Percentiles rank a stretch among this genome's conserved stretches.
Conservation (phyloP, 352 stramenopile species). For the Phytopythium ostracodes region DNA sequence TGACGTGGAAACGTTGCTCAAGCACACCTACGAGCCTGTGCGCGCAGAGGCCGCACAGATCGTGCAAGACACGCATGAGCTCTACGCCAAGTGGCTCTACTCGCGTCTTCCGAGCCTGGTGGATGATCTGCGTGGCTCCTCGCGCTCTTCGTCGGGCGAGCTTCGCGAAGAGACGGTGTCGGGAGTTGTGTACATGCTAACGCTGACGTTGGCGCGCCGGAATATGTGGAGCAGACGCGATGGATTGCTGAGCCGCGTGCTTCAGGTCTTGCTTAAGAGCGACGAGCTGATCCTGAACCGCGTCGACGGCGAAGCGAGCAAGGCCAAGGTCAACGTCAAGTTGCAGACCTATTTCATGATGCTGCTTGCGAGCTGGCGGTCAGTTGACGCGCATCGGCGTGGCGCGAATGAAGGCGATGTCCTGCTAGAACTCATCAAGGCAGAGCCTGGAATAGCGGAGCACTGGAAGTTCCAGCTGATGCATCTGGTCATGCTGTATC, state of each 20-base stretch:
- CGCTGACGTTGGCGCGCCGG: conserved; percentile 27
- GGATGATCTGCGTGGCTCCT: conserved; percentile 37
- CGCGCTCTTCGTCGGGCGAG: conserved; percentile 15
- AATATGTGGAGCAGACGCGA: conserved; percentile 49
- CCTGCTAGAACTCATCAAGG: conserved; percentile 19
- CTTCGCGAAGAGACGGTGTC: conserved; percentile 1
- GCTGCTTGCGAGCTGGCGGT: conserved; percentile 49
- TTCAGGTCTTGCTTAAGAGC: conserved; percentile 42
- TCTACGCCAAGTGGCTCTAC: conserved; percentile 58
- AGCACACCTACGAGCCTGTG: conserved; percentile 56
- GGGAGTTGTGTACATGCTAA: conserved; percentile 34
- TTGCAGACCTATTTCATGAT: conserved; percentile 52
- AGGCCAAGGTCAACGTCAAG: conserved; percentile 50
- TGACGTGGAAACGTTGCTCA: conserved; percentile 46
- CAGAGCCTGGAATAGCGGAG: conserved; percentile 32
- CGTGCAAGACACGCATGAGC: conserved; percentile 43
- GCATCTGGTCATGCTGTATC: conserved; percentile 65
- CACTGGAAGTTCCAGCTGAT: conserved; percentile 82
- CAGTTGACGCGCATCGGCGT: conserved; percentile 19
- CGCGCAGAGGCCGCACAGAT: conserved; percentile 26
- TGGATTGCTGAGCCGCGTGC: conserved; percentile 27
- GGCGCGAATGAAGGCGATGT: neutral
- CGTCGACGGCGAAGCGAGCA: conserved; percentile 48
- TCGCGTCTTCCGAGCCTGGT: conserved; percentile 35
- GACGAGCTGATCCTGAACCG: conserved; percentile 47